Evolutionary conservation across 257 asterid species (phyloP).

Genomic region (Voacanga thouarsii): DNA sequence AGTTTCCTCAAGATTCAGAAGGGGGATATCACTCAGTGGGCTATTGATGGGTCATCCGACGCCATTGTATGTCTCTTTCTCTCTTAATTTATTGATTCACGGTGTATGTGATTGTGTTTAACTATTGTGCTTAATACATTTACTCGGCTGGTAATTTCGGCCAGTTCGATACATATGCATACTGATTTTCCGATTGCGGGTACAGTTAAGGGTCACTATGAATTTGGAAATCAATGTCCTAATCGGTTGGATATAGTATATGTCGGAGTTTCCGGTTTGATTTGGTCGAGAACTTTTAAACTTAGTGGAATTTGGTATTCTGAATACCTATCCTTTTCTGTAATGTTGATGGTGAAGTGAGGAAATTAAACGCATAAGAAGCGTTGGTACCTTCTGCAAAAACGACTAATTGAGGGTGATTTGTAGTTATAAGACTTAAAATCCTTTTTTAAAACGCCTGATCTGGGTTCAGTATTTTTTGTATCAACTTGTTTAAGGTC

Average conservation of each 20-base stretch:
- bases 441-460: too few species aligned
- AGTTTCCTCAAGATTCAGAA: constrained; percentile 59
- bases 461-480: neutral
- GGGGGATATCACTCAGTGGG: constrained; percentile 91
- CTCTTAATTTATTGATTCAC: neutral
- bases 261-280: neutral
- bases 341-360: neutral
- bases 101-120: too few species aligned
- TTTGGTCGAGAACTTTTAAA: neutral
- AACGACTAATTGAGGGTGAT: neutral
- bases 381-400: neutral
- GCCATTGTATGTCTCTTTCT: constrained; percentile 59
- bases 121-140: too few species aligned
- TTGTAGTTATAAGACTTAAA: too few species aligned
- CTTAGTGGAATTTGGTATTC: neutral
- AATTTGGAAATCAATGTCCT: neutral
- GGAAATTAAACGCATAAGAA: neutral
- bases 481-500: neutral
- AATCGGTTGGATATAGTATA: neutral
- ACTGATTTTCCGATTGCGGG: neutral
- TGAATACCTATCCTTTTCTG: neutral
- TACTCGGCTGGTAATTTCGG: too few species aligned
- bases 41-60: constrained; percentile 81
- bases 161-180: too few species aligned
- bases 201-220: neutral